Conservation (phyloP, 2,329 filamentous ascomycete genomes). For the Penicillium sp. region DNA sequence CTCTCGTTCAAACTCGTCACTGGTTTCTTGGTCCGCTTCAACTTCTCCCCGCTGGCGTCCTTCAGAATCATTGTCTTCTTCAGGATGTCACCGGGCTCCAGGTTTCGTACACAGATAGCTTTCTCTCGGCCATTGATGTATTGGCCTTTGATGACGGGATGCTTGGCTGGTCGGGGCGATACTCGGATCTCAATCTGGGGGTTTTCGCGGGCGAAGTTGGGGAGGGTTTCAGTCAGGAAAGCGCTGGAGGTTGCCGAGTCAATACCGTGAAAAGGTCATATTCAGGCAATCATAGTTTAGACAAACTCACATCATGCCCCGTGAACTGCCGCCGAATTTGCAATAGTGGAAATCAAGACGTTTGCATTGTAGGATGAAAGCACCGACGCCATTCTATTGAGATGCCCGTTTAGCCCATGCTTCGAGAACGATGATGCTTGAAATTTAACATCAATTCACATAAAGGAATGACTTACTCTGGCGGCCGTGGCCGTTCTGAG, state of each 20-base stretch:
- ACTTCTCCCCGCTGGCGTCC: slow-evolving; percentile 45
- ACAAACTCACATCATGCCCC: slow-evolving; percentile 76
- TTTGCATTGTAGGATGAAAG: slow-evolving; percentile 96
- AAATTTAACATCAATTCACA: too few species aligned
- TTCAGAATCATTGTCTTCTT: slow-evolving; percentile 60
- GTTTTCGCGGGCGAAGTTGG: slow-evolving; percentile 71
- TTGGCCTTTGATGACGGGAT: slow-evolving; percentile 80
- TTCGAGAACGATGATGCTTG: neutral
- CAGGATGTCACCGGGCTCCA: slow-evolving; percentile 72
- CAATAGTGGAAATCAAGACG: slow-evolving; percentile 95
- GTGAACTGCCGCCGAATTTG: slow-evolving; percentile 89
- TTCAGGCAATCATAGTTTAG: neutral
- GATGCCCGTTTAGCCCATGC: slow-evolving; percentile 2
- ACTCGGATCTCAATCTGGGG: slow-evolving; percentile 87
- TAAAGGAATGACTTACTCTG: slow-evolving; percentile 48
- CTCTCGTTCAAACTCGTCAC: slow-evolving; percentile 59
- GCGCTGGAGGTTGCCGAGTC: slow-evolving; percentile 47
- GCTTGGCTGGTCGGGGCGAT: slow-evolving; percentile 80
- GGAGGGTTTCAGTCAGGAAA: slow-evolving; percentile 73
- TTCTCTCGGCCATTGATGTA: slow-evolving; percentile 90
- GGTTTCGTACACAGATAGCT: slow-evolving; percentile 80
- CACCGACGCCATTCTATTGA: slow-evolving; percentile 82
- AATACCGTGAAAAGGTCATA: neutral
- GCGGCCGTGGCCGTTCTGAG: slow-evolving; percentile 51
- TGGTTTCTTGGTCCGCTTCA: slow-evolving; percentile 52